Evolutionary conservation across 2,329 filamentous ascomycete species (phyloP).

Genomic region (Chrysosporium queenslandicum): DNA sequence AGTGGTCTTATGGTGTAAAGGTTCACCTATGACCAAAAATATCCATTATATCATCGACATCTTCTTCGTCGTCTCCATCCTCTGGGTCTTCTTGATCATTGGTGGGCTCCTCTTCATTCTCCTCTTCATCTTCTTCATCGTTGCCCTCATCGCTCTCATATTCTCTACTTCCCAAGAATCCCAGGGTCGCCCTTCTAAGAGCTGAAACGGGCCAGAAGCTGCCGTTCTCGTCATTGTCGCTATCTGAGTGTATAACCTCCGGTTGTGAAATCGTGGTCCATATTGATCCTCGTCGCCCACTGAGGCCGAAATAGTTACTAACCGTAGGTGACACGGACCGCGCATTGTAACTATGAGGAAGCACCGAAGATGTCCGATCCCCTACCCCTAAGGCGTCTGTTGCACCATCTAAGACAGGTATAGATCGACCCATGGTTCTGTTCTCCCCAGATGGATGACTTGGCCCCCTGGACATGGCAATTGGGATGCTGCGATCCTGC

Average conservation of each 20-base stretch:
- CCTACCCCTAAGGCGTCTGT: background rate
- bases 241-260: constrained; percentile 7
- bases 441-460: background rate
- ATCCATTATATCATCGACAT: constrained; percentile 44
- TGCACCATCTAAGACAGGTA: background rate
- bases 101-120: background rate
- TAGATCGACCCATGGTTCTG: background rate
- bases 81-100: constrained; percentile 20
- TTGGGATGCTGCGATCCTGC: constrained; percentile 22
- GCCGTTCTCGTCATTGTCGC: constrained; percentile 7
- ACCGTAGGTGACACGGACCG: constrained; percentile 12
- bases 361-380: background rate
- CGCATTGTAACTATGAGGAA: constrained; percentile 2
- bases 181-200: constrained; percentile 6
- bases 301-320: constrained; percentile 15
- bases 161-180: constrained; percentile 5
- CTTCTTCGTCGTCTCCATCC: constrained; percentile 37
- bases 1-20: too few relatives aligned
- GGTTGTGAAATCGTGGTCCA: constrained; percentile 8
- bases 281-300: constrained; percentile 10
- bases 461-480: background rate
- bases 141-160: background rate
- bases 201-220: constrained; percentile 8
- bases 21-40: constrained; percentile 46
- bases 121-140: constrained; percentile 3